Conservation (phyloP, 192 early-diverging fungal genomes). For the Paraglomus occultum region DNA sequence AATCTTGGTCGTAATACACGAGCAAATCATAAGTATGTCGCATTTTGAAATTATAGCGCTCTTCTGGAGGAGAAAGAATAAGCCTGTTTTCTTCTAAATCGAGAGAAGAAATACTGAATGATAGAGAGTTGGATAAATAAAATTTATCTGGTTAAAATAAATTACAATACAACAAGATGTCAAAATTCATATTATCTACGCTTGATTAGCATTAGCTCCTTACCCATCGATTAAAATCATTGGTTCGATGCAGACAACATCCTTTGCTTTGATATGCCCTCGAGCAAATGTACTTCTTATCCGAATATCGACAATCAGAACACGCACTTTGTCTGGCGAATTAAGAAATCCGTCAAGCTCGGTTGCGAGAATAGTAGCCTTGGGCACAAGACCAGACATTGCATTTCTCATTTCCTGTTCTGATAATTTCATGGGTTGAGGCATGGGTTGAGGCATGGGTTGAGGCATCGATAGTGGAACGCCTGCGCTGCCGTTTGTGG, state of each 20-base stretch:
- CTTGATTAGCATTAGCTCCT: background rate
- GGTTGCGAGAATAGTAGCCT: background rate
- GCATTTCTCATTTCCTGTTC: background rate
- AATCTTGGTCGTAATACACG: constrained; percentile 66
- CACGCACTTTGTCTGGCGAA: background rate
- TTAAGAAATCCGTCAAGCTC: background rate
- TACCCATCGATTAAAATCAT: constrained; percentile 18
- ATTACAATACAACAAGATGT: background rate
- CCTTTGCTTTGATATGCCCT: constrained; percentile 28
- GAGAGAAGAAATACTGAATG: constrained; percentile 16
- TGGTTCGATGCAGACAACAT: constrained; percentile 28
- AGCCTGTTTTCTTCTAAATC: constrained; percentile 14
- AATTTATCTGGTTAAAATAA: background rate
- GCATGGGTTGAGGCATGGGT: background rate
- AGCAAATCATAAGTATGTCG: constrained; percentile 71
- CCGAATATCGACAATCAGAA: constrained; percentile 27
- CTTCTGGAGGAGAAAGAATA: constrained; percentile 43
- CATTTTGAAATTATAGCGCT: constrained; percentile 62
- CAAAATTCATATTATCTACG: background rate
- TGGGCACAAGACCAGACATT: background rate
- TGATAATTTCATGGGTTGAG: background rate
- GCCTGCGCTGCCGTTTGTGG: background rate
- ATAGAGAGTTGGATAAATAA: too few species aligned
- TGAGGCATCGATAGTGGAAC: background rate
- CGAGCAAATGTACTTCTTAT: background rate